A percentile compares a stretch with the other conserved stretches of the same genome.
phyloP scores from a whole-genome alignment of 75 land plant genomes.

The Chamaecyparis obtusa region DNA sequence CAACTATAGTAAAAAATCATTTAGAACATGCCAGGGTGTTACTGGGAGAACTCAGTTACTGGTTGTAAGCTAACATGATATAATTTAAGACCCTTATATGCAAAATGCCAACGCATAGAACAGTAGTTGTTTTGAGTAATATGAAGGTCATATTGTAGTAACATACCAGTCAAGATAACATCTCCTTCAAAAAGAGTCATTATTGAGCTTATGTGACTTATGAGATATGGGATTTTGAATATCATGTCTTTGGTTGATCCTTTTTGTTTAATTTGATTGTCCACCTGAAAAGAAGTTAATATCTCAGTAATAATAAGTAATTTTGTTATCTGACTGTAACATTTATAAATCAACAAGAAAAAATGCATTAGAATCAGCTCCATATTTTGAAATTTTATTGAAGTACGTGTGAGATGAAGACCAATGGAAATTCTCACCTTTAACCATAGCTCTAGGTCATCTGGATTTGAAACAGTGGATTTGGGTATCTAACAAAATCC shows the following conservation, averaged over 20 bases:
- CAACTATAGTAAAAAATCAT: not conserved
- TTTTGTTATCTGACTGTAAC: not conserved
- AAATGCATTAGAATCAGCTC: not conserved
- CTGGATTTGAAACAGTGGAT: constrained; percentile 50
- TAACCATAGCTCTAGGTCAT: constrained; percentile 86
- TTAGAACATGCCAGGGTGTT: not conserved
- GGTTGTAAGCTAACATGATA: not conserved
- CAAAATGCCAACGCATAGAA: not conserved
- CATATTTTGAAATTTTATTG: not conserved
- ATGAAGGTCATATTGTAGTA: not conserved
- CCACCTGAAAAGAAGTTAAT: constrained; percentile 19
- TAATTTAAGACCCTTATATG: not conserved
- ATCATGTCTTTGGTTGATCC: constrained; percentile 34
- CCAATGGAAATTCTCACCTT: constrained; percentile 45
- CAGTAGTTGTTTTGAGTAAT: not conserved
- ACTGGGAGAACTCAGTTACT: not conserved
- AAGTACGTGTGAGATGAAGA: not conserved
- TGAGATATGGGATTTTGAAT: constrained; percentile 28
- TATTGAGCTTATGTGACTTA: constrained; percentile 29
- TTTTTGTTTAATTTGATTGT: constrained; percentile 24
- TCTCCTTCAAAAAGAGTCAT: constrained; percentile 39
- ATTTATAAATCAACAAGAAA: not conserved
- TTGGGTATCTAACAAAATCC: constrained; percentile 57
- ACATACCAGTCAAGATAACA: constrained; percentile 31
- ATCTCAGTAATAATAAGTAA: constrained; percentile 1